Conservation (phyloP, 139 green algal species). For the Prasinococcaceae sp. region DNA sequence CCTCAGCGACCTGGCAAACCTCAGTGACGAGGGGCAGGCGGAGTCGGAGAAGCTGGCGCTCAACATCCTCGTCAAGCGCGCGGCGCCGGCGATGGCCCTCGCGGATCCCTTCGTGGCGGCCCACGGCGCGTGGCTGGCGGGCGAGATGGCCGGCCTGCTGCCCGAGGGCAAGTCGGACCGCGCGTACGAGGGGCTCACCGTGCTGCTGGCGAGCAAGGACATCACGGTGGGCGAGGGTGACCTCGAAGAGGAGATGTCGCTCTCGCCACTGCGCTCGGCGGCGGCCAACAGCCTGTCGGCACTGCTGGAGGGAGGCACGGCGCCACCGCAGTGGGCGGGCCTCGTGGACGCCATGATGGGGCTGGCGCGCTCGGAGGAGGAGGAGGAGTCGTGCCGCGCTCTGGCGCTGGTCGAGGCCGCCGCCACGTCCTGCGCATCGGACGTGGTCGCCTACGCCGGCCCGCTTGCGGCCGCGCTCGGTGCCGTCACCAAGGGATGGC, state of each 20-base stretch:
- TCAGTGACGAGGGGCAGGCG: not conserved
- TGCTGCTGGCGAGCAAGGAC: no score
- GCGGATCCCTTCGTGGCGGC: not conserved
- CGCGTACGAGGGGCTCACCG: no score
- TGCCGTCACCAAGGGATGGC: no score
- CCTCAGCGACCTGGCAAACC: not conserved
- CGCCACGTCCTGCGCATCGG: not conserved
- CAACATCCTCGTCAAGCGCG: not conserved
- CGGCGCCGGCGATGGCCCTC: not conserved
- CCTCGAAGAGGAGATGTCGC: no score
- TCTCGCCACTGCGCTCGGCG: no score
- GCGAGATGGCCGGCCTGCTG: not conserved
- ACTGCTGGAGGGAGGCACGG: no score
- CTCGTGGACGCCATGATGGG: no score
- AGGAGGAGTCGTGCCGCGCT: not conserved
- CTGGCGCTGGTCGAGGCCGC: not conserved
- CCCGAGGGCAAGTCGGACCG: no score
- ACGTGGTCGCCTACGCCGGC: not conserved
- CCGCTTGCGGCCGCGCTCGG: not conserved
- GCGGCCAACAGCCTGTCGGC: no score
- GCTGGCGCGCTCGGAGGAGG: not conserved
- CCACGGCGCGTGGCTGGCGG: not conserved
- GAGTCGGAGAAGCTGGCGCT: not conserved
- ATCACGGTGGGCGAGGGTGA: no score
- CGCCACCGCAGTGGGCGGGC: no score